Evolutionary conservation across 1,284 basidiomycete genomes (phyloP).

Genomic region (Microbotryum silenes-acaulis): DNA sequence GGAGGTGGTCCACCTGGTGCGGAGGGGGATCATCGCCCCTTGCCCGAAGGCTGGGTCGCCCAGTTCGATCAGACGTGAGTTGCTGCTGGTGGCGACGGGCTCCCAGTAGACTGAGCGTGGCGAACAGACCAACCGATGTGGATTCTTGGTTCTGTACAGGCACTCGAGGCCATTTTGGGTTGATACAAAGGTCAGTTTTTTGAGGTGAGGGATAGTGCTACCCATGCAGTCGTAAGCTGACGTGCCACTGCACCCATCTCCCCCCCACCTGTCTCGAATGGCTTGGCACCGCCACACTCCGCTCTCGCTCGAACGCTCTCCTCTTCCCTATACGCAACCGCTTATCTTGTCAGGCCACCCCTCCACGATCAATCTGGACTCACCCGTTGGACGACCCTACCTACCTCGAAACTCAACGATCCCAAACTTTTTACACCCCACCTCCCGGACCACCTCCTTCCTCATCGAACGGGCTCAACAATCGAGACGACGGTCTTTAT

Average conservation of each 20-base stretch:
- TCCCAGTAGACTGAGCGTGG: too few relatives aligned
- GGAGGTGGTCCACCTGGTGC: too few relatives aligned
- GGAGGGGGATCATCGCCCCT: constrained; percentile 1
- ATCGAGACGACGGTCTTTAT: too few relatives aligned
- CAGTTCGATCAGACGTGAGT: constrained; percentile 12
- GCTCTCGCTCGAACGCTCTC: not conserved
- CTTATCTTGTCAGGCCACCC: constrained; percentile 26
- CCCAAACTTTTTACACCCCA: constrained; percentile 14
- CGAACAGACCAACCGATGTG: too few relatives aligned
- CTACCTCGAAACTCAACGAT: not conserved
- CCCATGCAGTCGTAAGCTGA: too few relatives aligned
- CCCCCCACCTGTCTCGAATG: too few relatives aligned
- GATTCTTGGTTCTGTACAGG: not conserved
- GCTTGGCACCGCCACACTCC: too few relatives aligned
- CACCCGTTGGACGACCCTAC: constrained; percentile 36
- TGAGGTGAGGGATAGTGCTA: too few relatives aligned
- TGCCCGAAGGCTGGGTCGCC: constrained; percentile 13
- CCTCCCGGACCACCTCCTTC: constrained; percentile 22
- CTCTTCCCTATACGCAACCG: too few relatives aligned
- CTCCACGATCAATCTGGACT: constrained; percentile 39
- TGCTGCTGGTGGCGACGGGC: too few relatives aligned
- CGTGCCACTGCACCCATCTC: too few relatives aligned
- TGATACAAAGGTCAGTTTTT: constrained; percentile 10
- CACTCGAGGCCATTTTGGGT: constrained; percentile 16
- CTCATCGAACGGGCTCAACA: not conserved